Percentiles rank a stretch among this genome's conserved stretches.
These are phyloP conservation scores for Tetrahymena thermophila DNA, from an alignment of 73 alveolate genomes.

Conservation along the genomic window DNA sequence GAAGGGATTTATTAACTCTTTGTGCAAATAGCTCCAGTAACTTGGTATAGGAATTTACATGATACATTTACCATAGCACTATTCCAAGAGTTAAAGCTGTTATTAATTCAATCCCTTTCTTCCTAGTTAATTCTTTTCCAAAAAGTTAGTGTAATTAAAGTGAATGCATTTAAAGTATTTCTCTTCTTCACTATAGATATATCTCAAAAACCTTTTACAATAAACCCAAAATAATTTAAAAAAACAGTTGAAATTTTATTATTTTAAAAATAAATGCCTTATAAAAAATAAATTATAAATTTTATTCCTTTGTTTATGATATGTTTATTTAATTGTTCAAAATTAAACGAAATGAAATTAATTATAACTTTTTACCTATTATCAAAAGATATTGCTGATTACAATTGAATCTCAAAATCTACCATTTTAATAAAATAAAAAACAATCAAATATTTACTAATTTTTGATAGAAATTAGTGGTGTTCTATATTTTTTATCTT, in stretches of 20 bases:
- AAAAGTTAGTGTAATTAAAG: background rate
- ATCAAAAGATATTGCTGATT: background rate
- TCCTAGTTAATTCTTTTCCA: background rate
- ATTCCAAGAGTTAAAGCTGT: background rate
- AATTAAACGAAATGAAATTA: background rate
- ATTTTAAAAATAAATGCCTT: too few species aligned
- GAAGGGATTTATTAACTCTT: conserved; percentile 54
- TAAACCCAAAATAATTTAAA: too few species aligned
- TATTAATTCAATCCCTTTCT: background rate
- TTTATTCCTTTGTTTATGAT: background rate
- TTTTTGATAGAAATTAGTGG: background rate
- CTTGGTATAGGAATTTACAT: background rate
- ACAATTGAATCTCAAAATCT: background rate
- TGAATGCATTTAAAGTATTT: background rate
- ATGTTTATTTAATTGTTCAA: background rate
- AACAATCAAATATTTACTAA: background rate
- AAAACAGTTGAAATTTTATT: too few species aligned
- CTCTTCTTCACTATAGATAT: background rate
- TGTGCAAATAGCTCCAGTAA: background rate
- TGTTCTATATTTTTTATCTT: background rate
- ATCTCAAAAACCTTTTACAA: background rate
- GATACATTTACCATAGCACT: background rate
- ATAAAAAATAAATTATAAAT: too few species aligned
- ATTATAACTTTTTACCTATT: background rate
- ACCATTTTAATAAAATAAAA: background rate